Evolutionary conservation across 129 eudicot species (phyloP).

Genomic region (Artemisia annua): DNA sequence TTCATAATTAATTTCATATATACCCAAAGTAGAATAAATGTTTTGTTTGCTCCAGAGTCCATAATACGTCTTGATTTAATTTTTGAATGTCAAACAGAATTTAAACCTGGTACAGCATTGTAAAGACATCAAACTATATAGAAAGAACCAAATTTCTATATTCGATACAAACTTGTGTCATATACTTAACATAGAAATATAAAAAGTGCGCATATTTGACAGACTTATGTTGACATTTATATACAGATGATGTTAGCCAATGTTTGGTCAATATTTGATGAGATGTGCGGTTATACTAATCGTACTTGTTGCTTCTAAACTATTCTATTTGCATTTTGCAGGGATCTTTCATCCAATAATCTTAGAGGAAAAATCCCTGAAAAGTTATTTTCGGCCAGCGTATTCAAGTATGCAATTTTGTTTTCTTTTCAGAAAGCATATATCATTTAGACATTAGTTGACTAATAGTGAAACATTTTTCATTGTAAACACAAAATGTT

Average conservation of each 20-base stretch:
- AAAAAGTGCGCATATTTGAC: not conserved
- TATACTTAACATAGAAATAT: too few species aligned
- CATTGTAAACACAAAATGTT: too few species aligned
- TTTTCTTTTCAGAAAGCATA: conserved; percentile 3
- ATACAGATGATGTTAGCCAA: not conserved
- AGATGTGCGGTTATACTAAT: conserved; percentile 2
- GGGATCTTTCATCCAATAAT: conserved; percentile 84
- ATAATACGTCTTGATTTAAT: not conserved
- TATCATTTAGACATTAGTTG: not conserved
- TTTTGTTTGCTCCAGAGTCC: not conserved
- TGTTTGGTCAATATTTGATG: conserved; percentile 3
- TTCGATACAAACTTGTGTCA: too few species aligned
- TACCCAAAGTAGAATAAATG: too few species aligned
- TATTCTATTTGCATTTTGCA: conserved; percentile 31
- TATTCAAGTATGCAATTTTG: conserved; percentile 58
- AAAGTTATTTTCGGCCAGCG: conserved; percentile 46
- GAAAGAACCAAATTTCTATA: too few species aligned
- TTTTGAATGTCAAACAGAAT: not conserved
- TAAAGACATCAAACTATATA: not conserved
- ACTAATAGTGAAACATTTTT: not conserved
- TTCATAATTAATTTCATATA: too few species aligned
- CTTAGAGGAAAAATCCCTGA: conserved; percentile 67
- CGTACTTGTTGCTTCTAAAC: conserved; percentile 10
- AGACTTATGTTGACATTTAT: conserved; percentile 11
- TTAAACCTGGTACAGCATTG: not conserved